phyloP scores from a whole-genome alignment of 495 filamentous ascomycete species.

The Entonaema liquescens region DNA sequence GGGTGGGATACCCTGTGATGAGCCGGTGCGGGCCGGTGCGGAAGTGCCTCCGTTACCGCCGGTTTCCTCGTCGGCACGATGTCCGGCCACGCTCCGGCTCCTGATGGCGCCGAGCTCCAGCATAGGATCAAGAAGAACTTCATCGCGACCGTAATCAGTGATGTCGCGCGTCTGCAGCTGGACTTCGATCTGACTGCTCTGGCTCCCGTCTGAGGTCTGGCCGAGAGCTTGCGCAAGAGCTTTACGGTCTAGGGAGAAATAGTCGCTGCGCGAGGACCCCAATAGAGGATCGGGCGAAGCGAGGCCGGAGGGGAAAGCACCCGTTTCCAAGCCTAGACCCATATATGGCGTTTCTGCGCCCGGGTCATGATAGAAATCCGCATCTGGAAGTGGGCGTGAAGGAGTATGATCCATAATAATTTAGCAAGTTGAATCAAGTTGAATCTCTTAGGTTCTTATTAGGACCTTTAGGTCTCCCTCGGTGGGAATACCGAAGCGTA shows the following conservation, averaged over 20 bases:
- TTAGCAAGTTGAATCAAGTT: background rate
- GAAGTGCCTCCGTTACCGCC: background rate
- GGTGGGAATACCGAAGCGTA: constrained; percentile 1
- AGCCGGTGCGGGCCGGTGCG: background rate
- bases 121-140: constrained; percentile 28
- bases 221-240: constrained; percentile 24
- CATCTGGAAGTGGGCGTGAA: constrained; percentile 6
- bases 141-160: constrained; percentile 18
- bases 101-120: constrained; percentile 28
- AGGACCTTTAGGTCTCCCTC: background rate
- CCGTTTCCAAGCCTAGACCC: constrained; percentile 20
- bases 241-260: constrained; percentile 27
- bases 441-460: background rate
- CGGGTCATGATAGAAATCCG: constrained; percentile 15
- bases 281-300: constrained; percentile 34
- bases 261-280: constrained; percentile 10
- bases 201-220: background rate
- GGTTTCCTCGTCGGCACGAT: constrained; percentile 12
- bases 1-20: constrained; percentile 48
- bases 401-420: constrained; percentile 25
- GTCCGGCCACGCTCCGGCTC: constrained; percentile 25
- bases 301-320: constrained; percentile 32
- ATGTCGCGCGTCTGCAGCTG: constrained; percentile 32
- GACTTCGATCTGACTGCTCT: constrained; percentile 5
- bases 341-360: constrained; percentile 30